Base-by-base conservation (phyloP, 1,284 basidiomycete species). In the Grifola frondosa region DNA sequence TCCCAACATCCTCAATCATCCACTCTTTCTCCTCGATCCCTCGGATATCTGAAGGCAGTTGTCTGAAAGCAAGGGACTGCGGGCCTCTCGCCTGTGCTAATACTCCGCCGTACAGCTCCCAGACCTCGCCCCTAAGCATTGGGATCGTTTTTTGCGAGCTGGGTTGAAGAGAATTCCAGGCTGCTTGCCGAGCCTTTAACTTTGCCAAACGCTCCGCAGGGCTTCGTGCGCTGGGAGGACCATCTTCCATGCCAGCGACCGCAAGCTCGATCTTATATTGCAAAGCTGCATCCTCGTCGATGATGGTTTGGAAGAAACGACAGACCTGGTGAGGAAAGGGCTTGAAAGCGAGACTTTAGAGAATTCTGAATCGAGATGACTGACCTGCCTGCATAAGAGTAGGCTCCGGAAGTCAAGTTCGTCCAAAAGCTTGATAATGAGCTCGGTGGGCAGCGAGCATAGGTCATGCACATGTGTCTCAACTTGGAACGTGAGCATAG, bases 61-160 rank as follows among this genome's bases (percentile, higher is more conserved):
- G 73, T 37, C 63, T 59, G 52, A 80, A 81, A 10, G 50, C 50
- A 16, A 82, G 63, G 1, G 55, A 59, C 6, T 56, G 47, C 3
- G 49, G 8, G 10, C 58, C 57, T 24, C 42, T 62, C 8, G 65
- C 64, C 50, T 80, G 78, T 3, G 70, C 81, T 13, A 84, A 58
- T 5, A 85, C 74, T 13, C 78, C 77, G 3, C 80, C 81, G 44
- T 71, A 80, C 1, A 85, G 68, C 52, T 85, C 82, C 73, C 81
- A 68, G 4, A 66, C 53, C 11, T 42, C 37, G 10, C 64, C 62
- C 1, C 30, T 23, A 7, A 57, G 46, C 69, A 77, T 75, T 8
- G 61, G 62, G 25, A 78, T 48, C 10, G 55, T 59, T 11, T 59
- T 52, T n/a, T 64, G 57, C 15, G 63, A 48, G 10, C 59, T 66